These are phyloP conservation scores for Yamagishiella unicocca DNA, from an alignment of 139 green algal genomes.

Conservation along the genomic window DNA sequence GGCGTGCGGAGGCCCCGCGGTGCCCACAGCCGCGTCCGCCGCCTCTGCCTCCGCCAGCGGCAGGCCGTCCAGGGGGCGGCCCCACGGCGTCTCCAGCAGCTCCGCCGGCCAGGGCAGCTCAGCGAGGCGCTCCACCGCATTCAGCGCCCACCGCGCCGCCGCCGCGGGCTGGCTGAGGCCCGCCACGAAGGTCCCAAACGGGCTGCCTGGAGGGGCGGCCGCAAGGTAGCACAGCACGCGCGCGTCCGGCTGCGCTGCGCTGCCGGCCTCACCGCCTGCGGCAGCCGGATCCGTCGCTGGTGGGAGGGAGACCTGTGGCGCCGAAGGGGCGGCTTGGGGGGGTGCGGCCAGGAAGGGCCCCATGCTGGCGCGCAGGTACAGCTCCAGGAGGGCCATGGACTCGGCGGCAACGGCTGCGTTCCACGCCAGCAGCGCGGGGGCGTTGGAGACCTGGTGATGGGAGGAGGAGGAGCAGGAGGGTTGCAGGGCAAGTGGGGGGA, in stretches of 20 bases:
- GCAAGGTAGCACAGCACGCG: background rate
- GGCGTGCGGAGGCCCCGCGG: too few species aligned
- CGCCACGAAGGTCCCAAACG: slow-evolving; percentile 10
- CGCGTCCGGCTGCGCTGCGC: background rate
- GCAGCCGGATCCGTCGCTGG: too few species aligned
- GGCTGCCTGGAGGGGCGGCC: background rate
- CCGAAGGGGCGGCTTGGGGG: background rate
- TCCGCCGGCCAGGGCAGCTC: background rate
- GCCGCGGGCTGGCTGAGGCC: background rate
- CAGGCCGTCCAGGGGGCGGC: background rate
- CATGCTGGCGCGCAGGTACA: slow-evolving; percentile 8
- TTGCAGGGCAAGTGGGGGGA: too few species aligned
- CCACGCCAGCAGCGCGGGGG: background rate
- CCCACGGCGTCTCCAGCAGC: slow-evolving; percentile 15
- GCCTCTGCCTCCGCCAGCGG: slow-evolving; percentile 3
- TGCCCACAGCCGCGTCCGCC: too few species aligned
- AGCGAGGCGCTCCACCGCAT: background rate
- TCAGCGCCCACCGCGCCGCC: slow-evolving; percentile 3
- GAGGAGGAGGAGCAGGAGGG: background rate
- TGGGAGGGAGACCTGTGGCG: background rate
- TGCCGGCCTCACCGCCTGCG: background rate
- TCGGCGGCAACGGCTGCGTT: background rate
- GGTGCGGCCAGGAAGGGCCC: background rate
- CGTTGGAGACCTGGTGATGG: background rate
- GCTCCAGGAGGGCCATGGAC: slow-evolving; percentile 22